Evolutionary conservation across 768 basidiomycete species (phyloP).

Genomic region (Termitomyces sp.): DNA sequence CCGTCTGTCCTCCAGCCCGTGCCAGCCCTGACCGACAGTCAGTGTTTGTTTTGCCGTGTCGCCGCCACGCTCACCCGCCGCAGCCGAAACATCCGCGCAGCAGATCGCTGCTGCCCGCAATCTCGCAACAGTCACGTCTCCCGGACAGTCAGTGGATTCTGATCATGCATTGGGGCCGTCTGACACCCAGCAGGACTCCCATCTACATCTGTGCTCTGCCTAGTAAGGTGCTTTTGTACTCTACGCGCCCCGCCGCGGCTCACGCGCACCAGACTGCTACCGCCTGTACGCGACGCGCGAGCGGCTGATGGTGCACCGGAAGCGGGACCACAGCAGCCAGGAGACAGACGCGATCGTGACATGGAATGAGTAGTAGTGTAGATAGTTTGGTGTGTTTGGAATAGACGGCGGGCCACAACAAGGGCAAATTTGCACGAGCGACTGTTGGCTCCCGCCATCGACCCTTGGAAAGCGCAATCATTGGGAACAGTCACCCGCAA

Average conservation of each 20-base stretch:
- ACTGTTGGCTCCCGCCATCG: neutral
- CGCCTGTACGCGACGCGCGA: constrained; percentile 70
- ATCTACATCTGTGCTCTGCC: constrained; percentile 74
- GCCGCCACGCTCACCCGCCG: neutral
- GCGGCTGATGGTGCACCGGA: constrained; percentile 63
- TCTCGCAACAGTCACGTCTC: constrained; percentile 57
- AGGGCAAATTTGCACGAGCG: constrained; percentile 4
- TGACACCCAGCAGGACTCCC: constrained; percentile 49
- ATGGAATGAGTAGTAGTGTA: constrained; percentile 42
- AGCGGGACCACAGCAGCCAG: constrained; percentile 61
- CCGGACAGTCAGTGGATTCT: constrained; percentile 41
- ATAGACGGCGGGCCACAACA: neutral
- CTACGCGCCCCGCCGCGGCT: too few relatives aligned
- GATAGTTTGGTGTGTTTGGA: constrained; percentile 9
- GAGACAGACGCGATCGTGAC: constrained; percentile 55
- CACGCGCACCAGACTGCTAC: constrained; percentile 45
- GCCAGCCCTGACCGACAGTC: constrained; percentile 49
- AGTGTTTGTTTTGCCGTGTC: constrained; percentile 11
- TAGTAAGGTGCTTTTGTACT: constrained; percentile 27
- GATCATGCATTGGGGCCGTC: neutral
- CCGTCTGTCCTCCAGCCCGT: constrained; percentile 45
- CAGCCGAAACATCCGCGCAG: constrained; percentile 50
- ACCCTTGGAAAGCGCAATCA: too few relatives aligned
- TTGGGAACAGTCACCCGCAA: constrained; percentile 19
- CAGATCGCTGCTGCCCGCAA: constrained; percentile 39